phyloP scores from a whole-genome alignment of 1,139 yeast species.

The Candida sanyaensis region DNA sequence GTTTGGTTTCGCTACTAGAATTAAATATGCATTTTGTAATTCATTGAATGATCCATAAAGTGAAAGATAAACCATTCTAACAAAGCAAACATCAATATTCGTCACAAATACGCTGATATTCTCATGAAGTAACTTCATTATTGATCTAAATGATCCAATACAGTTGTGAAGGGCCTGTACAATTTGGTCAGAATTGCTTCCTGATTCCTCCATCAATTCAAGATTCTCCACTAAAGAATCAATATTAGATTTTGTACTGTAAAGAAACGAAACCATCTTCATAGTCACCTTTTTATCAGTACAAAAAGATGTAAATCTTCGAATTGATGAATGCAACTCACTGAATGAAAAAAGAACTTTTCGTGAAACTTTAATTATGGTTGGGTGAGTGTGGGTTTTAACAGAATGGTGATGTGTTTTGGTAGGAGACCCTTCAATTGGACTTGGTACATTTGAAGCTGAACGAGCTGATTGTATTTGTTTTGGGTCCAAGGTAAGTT shows the following conservation, averaged over 20 bases:
- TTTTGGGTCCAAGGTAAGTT: conserved; percentile 7
- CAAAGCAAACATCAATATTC: conserved; percentile 65
- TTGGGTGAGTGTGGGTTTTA: conserved; percentile 20
- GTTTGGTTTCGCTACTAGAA: conserved; percentile 41
- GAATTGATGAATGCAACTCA: conserved; percentile 68
- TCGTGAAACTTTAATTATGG: conserved; percentile 53
- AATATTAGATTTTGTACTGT: conserved; percentile 58
- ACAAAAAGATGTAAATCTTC: conserved; percentile 69
- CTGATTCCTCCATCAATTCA: conserved; percentile 55
- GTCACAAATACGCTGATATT: conserved; percentile 50
- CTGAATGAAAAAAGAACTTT: conserved; percentile 62
- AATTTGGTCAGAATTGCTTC: conserved; percentile 31
- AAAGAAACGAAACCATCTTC: conserved; percentile 56
- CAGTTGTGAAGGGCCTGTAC: conserved; percentile 33
- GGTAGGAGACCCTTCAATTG: conserved; percentile 12
- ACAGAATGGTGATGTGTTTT: conserved; percentile 5
- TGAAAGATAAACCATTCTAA: conserved; percentile 72
- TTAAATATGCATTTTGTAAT: conserved; percentile 68
- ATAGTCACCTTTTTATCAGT: conserved; percentile 61
- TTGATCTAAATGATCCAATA: conserved; percentile 51
- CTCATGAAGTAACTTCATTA: conserved; percentile 49
- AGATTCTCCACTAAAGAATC: conserved; percentile 60
- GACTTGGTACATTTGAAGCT: not conserved
- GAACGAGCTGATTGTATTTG: not conserved
- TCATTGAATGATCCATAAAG: conserved; percentile 76